A percentile compares a stretch with the other conserved stretches of the same genome.
These are phyloP conservation scores for Mortierella sp. DNA, from an alignment of 371 early-diverging fungal species.

Conservation along the genomic window DNA sequence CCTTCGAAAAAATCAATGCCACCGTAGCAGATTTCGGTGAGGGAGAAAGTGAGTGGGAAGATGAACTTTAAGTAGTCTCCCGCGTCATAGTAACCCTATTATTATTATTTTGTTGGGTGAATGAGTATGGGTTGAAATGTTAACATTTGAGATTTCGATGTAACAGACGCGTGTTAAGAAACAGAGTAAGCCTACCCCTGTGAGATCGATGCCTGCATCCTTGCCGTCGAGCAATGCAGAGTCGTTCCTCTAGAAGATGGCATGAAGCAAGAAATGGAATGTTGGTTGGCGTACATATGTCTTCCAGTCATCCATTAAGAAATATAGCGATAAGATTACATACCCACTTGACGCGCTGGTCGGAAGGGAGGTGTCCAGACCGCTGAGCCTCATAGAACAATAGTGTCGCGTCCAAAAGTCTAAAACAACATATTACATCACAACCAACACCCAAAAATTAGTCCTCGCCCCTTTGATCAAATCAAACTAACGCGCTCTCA, in stretches of 20 bases:
- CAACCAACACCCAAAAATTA: background rate
- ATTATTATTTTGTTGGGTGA: background rate
- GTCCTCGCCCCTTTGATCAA: background rate
- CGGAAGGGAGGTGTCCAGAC: slow-evolving; percentile 63
- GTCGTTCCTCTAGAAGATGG: slow-evolving; percentile 58
- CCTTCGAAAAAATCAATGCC: slow-evolving; percentile 68
- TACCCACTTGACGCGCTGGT: slow-evolving; percentile 65
- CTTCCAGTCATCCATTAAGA: background rate
- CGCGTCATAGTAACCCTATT: slow-evolving; percentile 32
- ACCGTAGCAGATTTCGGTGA: slow-evolving; percentile 68
- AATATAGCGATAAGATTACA: background rate
- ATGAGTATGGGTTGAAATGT: background rate
- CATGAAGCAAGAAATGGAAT: background rate
- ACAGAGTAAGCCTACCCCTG: slow-evolving; percentile 38
- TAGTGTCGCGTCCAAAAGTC: slow-evolving; percentile 60
- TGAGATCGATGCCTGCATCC: slow-evolving; percentile 61
- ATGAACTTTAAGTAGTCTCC: slow-evolving; percentile 74
- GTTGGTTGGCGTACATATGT: background rate
- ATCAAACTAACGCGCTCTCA: background rate
- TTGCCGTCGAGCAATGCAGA: slow-evolving; percentile 66
- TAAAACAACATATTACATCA: background rate
- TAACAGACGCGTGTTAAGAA: background rate
- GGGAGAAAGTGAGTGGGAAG: slow-evolving; percentile 64
- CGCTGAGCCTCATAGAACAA: slow-evolving; percentile 71
- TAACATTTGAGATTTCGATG: background rate